Base-by-base conservation (phyloP, 257 asterid genomes). In the Fraxinus americana region DNA sequence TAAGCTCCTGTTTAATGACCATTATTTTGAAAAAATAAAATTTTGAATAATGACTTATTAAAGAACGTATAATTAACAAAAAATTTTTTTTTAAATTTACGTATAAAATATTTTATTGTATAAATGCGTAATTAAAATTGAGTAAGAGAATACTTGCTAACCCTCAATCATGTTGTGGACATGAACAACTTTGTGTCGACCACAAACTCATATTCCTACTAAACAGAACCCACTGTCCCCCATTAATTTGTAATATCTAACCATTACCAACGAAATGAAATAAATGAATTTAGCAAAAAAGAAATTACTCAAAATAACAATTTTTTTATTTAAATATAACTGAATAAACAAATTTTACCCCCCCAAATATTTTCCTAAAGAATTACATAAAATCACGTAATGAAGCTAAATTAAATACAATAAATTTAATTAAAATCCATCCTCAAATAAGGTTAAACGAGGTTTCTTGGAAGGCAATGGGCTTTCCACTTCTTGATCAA, bases 401-500 rank as follows among this genome's bases (percentile, higher is more conserved):
- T 57, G 29, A 21, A 21, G 68, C 30, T 61, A 43, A 61, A 61
- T 61, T 10, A 9, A 23, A 25, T 21, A 5, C 34, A 61, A 23
- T 21, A 10, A 61, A 25, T 25, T 61, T 21, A 13, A 21, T n/a
- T 25, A 61, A 61, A 61, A 21, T 3, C 32, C 3, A 12, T 61
- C 13, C 2, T 76, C 48, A 74, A 52, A 78, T 78, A 72, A 72
- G 16, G 79, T 81, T 50, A 79, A 66, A 41, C 88, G 87, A 73
- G 80, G 81, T 66, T 72, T 80, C 85, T 87, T 87, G 6, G 73
- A 13, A 65, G 91, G 88, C 79, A 84, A 16, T 0, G 87, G 88
- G 70, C 97, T 91, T 77, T 90, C 93, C 54, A 86, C 96, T 71
- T 88, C 93, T 43, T 88, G 88, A 8, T 87, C 92, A 50, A 82